Evolutionary conservation across 2,329 filamentous ascomycete genomes (phyloP), one percentile per base, ranked within the genome.

Genomic region (Orbilia javanica): DNA sequence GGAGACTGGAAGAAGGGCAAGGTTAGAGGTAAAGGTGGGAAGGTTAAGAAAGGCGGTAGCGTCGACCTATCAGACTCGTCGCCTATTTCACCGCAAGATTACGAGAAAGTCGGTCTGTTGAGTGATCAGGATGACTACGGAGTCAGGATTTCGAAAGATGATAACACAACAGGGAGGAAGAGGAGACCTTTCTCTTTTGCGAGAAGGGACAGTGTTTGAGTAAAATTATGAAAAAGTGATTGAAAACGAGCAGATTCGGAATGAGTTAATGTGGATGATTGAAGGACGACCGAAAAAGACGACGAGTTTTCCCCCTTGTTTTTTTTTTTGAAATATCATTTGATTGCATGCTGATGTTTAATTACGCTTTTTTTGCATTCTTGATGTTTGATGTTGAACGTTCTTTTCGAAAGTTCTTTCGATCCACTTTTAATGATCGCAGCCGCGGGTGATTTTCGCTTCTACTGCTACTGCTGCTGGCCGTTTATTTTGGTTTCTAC

Each of bases 1-100:
- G 74, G 67, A 39, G 67, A 78, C 65, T 78, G 74, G 74, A 78
- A 65, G 63, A 78, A 63, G n/a, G 62, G 74, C 5, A 68, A 55
- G 7, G 74, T 78, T 53, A 52, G 31, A 8, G 74, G 62, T 6
- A 65, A 78, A 50, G 67, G 62, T 27, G 63, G 50, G 18, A 77
- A 18, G 11, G 67, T 48, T 27, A 46, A 44, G 36, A 53, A 68
- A 27, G 48, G 27, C 42, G 39, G 73, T 11, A 65, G 65, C 31
- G 39, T 55, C 6, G 68, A 55, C 31, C 15, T 27, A 3, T 36
- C 39, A 4, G 27, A 46, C 15, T 22, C 36, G 5, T 66, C 36
- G 18, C 27, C 42, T 5, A 39, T 44, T 25, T 60, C 39, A 39
- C 25, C 22, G n/a, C 25, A 34, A n/a, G 66, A 50, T 25, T 31